Base-by-base conservation (phyloP, 1,284 basidiomycete species). In the Moniliella sp. region DNA sequence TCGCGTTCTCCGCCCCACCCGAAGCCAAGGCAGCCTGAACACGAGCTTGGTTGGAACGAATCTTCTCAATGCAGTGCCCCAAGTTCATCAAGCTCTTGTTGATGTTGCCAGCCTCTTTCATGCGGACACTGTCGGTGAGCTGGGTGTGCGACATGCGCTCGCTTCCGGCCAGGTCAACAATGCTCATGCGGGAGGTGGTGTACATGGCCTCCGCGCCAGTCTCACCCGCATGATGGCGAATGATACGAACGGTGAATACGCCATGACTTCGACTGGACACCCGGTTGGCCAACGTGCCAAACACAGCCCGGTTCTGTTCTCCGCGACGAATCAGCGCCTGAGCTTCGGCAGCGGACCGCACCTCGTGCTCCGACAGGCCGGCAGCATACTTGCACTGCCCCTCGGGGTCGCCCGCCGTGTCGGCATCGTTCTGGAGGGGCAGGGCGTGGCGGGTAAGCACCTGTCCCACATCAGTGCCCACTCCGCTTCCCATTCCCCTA, bases 31-130 rank as follows among this genome's bases (percentile, higher is more conserved):
- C n/a, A n/a, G n/a, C n/a, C n/a, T n/a, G n/a, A n/a, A n/a, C n/a
- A n/a, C 54, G 40, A 9, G 40, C 72, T 57, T 94, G 86, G 57
- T 99, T 99, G 21, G 75, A 70, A 32, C 86, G 73, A 58, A 97
- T 71, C 7, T 81, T 80, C 61, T 94, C 83, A 68, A 99, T 76
- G 50, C 91, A 99, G 57, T 94, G 86, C 0, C 88, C 88, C 3
- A 99, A 73, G 18, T 66, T 84, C 88, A 97, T 97, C 32, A 99
- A 69, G 2, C 79, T 84, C 60, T 93, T 93, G 66, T 99, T 99
- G 66, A 97, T 99, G 56, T 78, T 93, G 4, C 86, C 88, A 0
- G 91, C 91, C 61, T 99, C 91, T 51, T 77, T 82, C 32, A 97
- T 69, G 17, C 91, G 69, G 11, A 46, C 49, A 1, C 51, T 49